phyloP scores from a whole-genome alignment of 192 early-diverging fungal species.

The Coemansia umbellata region DNA sequence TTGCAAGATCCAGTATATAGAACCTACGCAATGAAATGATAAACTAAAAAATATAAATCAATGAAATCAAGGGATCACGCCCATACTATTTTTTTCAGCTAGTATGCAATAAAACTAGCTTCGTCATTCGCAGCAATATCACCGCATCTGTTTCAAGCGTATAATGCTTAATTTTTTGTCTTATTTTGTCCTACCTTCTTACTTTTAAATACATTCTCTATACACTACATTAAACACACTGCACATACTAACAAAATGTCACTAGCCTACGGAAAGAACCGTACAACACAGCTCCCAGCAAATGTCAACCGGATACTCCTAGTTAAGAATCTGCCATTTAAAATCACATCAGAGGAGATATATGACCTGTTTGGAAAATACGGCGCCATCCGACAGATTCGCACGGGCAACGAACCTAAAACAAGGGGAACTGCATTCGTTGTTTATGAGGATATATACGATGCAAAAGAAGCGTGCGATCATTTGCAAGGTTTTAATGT shows the following conservation, averaged over 20 bases:
- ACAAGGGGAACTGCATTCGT: slow-evolving; percentile 96
- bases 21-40: too few relatives aligned
- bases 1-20: too few relatives aligned
- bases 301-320: slow-evolving; percentile 94
- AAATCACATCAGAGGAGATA: slow-evolving; percentile 94
- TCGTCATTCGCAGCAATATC: too few relatives aligned
- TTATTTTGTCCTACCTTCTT: too few relatives aligned
- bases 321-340: slow-evolving; percentile 94
- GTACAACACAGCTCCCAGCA: slow-evolving; percentile 74
- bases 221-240: not conserved
- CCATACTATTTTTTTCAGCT: too few relatives aligned
- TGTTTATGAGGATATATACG: slow-evolving; percentile 96
- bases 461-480: slow-evolving; percentile 95
- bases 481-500: slow-evolving; percentile 97
- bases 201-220: not conserved
- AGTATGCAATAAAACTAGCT: too few relatives aligned
- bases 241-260: slow-evolving; percentile 22
- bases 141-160: too few relatives aligned
- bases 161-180: too few relatives aligned
- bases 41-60: too few relatives aligned
- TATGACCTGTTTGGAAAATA: slow-evolving; percentile 98
- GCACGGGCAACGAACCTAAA: slow-evolving; percentile 75
- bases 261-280: slow-evolving; percentile 34
- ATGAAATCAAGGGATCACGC: too few relatives aligned
- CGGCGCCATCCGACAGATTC: slow-evolving; percentile 91